These are phyloP conservation scores for Wickerhamiella hasegawae DNA, from an alignment of 805 yeast species.

Conservation along the genomic window DNA sequence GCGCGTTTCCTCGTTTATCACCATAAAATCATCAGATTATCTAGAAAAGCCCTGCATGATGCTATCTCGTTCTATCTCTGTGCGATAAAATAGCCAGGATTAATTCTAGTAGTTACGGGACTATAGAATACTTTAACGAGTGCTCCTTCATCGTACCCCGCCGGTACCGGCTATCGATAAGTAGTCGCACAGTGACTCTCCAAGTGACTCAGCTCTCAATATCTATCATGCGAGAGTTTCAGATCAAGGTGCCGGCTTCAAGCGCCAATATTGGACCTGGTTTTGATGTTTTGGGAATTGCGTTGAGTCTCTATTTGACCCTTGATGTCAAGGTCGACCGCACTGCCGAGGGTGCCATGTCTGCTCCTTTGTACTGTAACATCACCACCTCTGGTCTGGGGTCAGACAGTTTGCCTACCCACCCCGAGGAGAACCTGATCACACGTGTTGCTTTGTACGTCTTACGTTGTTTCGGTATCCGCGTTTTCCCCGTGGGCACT, in stretches of 20 bases:
- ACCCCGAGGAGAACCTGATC: slow-evolving; percentile 65
- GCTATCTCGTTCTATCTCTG: too few species aligned
- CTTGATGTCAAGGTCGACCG: slow-evolving; percentile 53
- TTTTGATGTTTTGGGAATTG: slow-evolving; percentile 90
- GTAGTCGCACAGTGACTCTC: neutral
- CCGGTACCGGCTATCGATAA: too few species aligned
- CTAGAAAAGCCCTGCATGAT: too few species aligned
- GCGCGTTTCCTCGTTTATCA: too few species aligned
- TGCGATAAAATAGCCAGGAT: too few species aligned
- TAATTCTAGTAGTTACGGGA: too few species aligned
- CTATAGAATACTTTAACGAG: too few species aligned
- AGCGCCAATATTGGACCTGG: slow-evolving; percentile 99
- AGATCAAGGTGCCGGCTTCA: slow-evolving; percentile 60
- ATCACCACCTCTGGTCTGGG: slow-evolving; percentile 67
- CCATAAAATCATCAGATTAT: too few species aligned
- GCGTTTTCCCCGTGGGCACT: slow-evolving; percentile 73
- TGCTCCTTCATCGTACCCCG: too few species aligned
- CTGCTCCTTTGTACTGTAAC: slow-evolving; percentile 40
- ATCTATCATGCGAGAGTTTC: slow-evolving; percentile 11
- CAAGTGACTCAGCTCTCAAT: neutral
- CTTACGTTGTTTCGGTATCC: slow-evolving; percentile 62
- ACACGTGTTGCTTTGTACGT: slow-evolving; percentile 90
- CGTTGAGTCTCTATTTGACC: slow-evolving; percentile 58
- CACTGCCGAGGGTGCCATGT: slow-evolving; percentile 23
- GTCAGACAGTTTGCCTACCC: slow-evolving; percentile 60